Evolutionary conservation across 1,284 basidiomycete species (phyloP), one percentile per base, ranked within the genome.

Genomic region (Ustilago cynodontis): DNA sequence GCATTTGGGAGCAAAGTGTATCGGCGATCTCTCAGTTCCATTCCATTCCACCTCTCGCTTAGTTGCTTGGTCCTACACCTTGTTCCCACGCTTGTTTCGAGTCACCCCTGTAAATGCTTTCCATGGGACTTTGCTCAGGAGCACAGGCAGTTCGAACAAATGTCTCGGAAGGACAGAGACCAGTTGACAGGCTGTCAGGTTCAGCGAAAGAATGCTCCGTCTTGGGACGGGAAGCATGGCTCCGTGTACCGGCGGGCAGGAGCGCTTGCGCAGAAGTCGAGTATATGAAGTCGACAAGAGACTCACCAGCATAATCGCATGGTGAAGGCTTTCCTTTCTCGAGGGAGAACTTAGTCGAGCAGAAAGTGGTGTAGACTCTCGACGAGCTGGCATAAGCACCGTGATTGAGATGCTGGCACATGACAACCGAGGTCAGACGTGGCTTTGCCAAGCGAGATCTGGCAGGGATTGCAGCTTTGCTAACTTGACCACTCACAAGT

Each of bases 401-500:
- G 26, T 2, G 47, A 9, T 49, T 24, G n/a, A 45, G 43, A 13
- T 22, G 51, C 33, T 54, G 53, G 53, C 53, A 54, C 53, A 54
- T 54, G 33, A 35, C 53, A 22, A 41, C 24, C 35, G 53, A 54
- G 20, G n/a, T 10, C 10, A 31, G 22, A 11, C 26, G 47, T 49
- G 47, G 47, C 24, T 49, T 49, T 24, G 47, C 47, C 11, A 49
- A 49, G 24, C 47, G 47, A 49, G 47, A 49, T 49, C 47, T 49
- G 22, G n/a, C 26, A n/a, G 24, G 20, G 47, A 49, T 20, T 43
- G 20, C 28, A 52, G 14, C 9, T 33, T n/a, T 20, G 3, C 3
- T 7, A n/a, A n/a, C n/a, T n/a, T n/a, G n/a, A n/a, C n/a, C 18
- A 9, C 41, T n/a, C 9, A 9, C 24, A 49, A 26, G 47, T 49